Conservation (phyloP, 2,329 filamentous ascomycete genomes). For the Huntiella moniliformis region DNA sequence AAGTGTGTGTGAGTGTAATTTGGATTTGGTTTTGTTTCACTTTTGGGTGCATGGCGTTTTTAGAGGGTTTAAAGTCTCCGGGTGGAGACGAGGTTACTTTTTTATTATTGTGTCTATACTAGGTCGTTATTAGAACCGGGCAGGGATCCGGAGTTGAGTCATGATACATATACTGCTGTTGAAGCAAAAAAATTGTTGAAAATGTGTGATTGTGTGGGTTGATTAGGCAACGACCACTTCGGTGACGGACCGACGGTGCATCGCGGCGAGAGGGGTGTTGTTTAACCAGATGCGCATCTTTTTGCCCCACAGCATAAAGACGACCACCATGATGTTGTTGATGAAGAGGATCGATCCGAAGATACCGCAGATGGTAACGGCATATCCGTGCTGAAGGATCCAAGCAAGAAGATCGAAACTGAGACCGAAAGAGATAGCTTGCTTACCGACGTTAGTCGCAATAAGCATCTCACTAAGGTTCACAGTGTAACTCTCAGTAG, state of each 20-base stretch:
- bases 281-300: slow-evolving; percentile 26
- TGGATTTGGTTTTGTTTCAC: neutral
- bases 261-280: slow-evolving; percentile 27
- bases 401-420: slow-evolving; percentile 31
- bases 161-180: no score
- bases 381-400: slow-evolving; percentile 29
- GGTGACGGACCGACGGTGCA: slow-evolving; percentile 22
- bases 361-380: slow-evolving; percentile 30
- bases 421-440: slow-evolving; percentile 35
- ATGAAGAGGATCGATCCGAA: slow-evolving; percentile 29
- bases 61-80: neutral
- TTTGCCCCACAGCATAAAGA: slow-evolving; percentile 34
- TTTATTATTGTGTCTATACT: no score
- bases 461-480: slow-evolving; percentile 46
- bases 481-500: slow-evolving; percentile 37
- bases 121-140: no score
- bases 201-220: slow-evolving; percentile 4
- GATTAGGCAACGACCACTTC: slow-evolving; percentile 15
- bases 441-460: slow-evolving; percentile 38
- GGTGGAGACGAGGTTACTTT: no score
- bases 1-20: neutral
- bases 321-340: slow-evolving; percentile 29
- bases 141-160: no score
- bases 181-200: no score
- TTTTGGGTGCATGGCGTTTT: neutral